Evolutionary conservation across 2,329 filamentous ascomycete species (phyloP).

Genomic region (Aschersonia sp.): DNA sequence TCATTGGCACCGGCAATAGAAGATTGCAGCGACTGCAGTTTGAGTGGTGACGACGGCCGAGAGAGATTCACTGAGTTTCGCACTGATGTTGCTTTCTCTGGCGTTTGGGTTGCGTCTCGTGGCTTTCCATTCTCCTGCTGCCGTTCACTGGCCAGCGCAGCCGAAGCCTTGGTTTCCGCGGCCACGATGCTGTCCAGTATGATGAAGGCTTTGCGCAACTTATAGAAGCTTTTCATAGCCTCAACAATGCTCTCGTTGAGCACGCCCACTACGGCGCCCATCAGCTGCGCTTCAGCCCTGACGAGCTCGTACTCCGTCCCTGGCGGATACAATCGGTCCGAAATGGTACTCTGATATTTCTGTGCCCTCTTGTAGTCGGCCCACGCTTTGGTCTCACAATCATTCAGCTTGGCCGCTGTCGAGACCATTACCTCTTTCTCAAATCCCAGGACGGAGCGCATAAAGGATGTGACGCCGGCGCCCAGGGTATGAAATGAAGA

Average conservation of each 20-base stretch:
- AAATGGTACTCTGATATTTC: constrained; percentile 32
- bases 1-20: constrained; percentile 36
- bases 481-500: constrained; percentile 87
- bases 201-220: constrained; percentile 75
- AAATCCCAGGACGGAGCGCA: constrained; percentile 75
- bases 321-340: constrained; percentile 51
- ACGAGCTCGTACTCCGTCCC: constrained; percentile 81
- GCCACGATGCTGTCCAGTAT: constrained; percentile 68
- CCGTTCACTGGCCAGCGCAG: constrained; percentile 19
- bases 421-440: constrained; percentile 85
- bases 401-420: constrained; percentile 55
- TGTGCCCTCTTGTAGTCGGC: constrained; percentile 64
- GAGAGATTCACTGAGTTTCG: constrained; percentile 1
- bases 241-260: constrained; percentile 89
- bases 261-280: constrained; percentile 77
- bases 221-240: constrained; percentile 82
- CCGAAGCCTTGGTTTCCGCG: constrained; percentile 43
- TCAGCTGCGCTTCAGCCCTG: constrained; percentile 73
- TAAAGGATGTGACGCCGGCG: constrained; percentile 66
- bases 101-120: constrained; percentile 27
- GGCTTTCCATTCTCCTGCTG: constrained; percentile 15
- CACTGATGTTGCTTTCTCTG: constrained; percentile 10
- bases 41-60: constrained; percentile 6
- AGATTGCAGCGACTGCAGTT: constrained; percentile 8
- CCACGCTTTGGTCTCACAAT: constrained; percentile 64